phyloP scores from a whole-genome alignment of 805 yeast species.

The Ogataea methylovora region DNA sequence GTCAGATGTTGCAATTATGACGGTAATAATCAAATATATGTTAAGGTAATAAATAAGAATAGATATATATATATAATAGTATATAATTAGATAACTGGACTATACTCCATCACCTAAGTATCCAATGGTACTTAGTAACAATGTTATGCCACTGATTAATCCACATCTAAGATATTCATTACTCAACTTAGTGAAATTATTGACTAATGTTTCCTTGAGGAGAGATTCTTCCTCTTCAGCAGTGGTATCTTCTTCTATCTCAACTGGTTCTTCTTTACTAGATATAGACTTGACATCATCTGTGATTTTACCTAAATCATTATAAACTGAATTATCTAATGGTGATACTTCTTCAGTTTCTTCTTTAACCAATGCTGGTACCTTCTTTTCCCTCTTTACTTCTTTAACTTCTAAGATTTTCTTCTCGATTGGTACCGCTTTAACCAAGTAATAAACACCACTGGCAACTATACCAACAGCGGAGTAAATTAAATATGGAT shows the following conservation, averaged over 20 bases:
- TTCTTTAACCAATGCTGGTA: slow-evolving; percentile 16
- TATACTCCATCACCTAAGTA: slow-evolving; percentile 41
- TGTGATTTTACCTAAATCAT: slow-evolving; percentile 18
- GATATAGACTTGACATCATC: slow-evolving; percentile 21
- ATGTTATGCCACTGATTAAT: slow-evolving; percentile 35
- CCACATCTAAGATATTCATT: slow-evolving; percentile 33
- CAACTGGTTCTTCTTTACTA: slow-evolving; percentile 26
- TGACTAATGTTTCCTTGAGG: slow-evolving; percentile 28
- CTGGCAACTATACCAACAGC: slow-evolving; percentile 46
- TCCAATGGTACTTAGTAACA: slow-evolving; percentile 45
- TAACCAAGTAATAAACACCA: slow-evolving; percentile 20
- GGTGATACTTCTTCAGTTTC: slow-evolving; percentile 27
- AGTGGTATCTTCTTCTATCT: slow-evolving; percentile 8
- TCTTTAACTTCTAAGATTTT: slow-evolving; percentile 1
- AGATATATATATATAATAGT: too few relatives aligned
- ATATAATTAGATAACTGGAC: too few relatives aligned
- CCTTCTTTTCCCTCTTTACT: slow-evolving; percentile 7
- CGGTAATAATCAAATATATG: too few relatives aligned
- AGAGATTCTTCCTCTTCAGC: slow-evolving; percentile 20
- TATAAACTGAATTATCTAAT: slow-evolving; percentile 38
- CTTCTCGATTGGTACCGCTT: slow-evolving; percentile 10
- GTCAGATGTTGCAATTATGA: too few relatives aligned
- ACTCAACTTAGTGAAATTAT: slow-evolving; percentile 26
- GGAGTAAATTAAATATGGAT: slow-evolving; percentile 67
- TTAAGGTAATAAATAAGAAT: too few relatives aligned